Conservation (phyloP, 495 filamentous ascomycete species). For the Clavariopsis aquatica region DNA sequence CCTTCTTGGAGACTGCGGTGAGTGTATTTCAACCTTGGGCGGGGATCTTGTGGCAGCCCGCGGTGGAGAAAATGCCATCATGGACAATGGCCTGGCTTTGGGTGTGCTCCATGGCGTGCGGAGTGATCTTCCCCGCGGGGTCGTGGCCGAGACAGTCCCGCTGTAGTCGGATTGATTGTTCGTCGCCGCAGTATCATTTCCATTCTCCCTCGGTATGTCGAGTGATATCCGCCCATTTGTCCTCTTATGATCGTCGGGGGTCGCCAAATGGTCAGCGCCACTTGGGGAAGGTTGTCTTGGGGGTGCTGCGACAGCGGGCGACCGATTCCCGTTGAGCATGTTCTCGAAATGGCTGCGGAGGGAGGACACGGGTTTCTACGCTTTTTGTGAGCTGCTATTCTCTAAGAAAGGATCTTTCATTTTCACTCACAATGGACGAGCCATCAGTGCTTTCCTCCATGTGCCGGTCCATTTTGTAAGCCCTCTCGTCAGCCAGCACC, state of each 20-base stretch:
- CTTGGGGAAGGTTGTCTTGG: conserved; percentile 21
- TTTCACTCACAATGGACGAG: conserved; percentile 58
- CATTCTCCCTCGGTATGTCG: conserved; percentile 38
- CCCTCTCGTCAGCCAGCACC: conserved; percentile 33
- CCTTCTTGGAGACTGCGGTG: conserved; percentile 73
- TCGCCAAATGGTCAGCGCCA: conserved; percentile 10
- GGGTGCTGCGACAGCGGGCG: conserved; percentile 19
- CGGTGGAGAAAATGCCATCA: conserved; percentile 59
- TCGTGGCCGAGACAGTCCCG: conserved; percentile 14
- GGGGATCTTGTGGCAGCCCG: conserved; percentile 65
- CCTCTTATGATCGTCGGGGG: conserved; percentile 26
- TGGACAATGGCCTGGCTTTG: conserved; percentile 47
- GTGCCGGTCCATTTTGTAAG: conserved; percentile 33
- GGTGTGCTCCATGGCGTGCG: conserved; percentile 43
- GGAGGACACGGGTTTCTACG: conserved; percentile 77
- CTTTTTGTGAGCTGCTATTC: conserved; percentile 11
- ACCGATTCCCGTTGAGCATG: conserved; percentile 54
- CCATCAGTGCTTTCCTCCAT: conserved; percentile 53
- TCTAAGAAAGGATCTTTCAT: not conserved
- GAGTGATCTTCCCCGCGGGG: conserved; percentile 31
- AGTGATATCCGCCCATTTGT: conserved; percentile 37
- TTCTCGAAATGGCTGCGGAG: conserved; percentile 91
- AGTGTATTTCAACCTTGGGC: conserved; percentile 71
- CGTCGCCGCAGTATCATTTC: conserved; percentile 11
- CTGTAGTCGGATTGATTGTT: conserved; percentile 16